Conservation (phyloP, 2,329 filamentous ascomycete species). For the Exophiala bonariae region DNA sequence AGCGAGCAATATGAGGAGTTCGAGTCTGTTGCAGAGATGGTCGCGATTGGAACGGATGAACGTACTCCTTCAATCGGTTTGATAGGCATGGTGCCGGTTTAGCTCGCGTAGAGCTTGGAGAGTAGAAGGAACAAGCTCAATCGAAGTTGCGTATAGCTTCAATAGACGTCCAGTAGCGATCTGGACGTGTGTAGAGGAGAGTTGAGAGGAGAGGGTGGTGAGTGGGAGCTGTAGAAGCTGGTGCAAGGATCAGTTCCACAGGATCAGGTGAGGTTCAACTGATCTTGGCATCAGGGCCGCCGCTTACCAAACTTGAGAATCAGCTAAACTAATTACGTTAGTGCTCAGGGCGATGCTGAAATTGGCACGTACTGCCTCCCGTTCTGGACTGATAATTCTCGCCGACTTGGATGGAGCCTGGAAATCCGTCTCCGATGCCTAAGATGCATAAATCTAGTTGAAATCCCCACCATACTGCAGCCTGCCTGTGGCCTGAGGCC, state of each 20-base stretch:
- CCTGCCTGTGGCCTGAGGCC: too few species aligned
- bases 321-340: too few species aligned
- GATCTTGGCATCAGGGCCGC: too few species aligned
- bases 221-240: slow-evolving; percentile 24
- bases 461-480: too few species aligned
- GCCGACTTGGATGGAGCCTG: too few species aligned
- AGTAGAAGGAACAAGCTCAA: neutral
- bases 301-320: too few species aligned
- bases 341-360: too few species aligned
- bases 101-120: slow-evolving; percentile 24
- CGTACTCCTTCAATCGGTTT: slow-evolving; percentile 50
- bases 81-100: slow-evolving; percentile 41
- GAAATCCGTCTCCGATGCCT: too few species aligned
- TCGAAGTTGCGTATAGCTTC: neutral
- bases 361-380: too few species aligned
- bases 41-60: slow-evolving; percentile 26
- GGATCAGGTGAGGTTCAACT: too few species aligned
- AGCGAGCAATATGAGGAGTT: slow-evolving; percentile 23
- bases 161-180: slow-evolving; percentile 22
- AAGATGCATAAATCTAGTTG: too few species aligned
- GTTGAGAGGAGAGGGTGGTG: slow-evolving; percentile 26
- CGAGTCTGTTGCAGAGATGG: neutral
- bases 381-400: too few species aligned
- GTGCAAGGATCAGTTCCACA: neutral
- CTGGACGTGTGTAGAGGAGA: slow-evolving; percentile 20